A percentile compares a stretch with the other conserved stretches of the same genome.
Evolutionary conservation across 176 grass and related monocot species (phyloP).

Genomic region (Metroxylon sagu): DNA sequence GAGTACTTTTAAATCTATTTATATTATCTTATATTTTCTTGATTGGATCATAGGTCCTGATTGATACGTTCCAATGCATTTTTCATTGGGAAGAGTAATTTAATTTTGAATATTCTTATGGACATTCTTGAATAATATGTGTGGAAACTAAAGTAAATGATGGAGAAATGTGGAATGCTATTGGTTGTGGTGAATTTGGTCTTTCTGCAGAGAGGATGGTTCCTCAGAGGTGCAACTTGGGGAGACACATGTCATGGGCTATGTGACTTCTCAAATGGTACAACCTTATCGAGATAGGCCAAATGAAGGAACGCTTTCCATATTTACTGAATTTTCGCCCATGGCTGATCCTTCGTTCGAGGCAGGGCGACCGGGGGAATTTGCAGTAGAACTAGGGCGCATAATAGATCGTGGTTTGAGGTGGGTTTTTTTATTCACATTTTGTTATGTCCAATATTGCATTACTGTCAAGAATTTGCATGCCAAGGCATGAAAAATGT

Average conservation of each 20-base stretch:
- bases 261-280: conserved; percentile 70
- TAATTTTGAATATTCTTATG: too few relatives aligned
- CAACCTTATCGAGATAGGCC: conserved; percentile 85
- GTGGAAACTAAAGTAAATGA: too few relatives aligned
- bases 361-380: conserved; percentile 65
- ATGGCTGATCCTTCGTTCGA: conserved; percentile 96
- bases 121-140: too few relatives aligned
- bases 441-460: too few relatives aligned
- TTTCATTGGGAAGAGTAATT: too few relatives aligned
- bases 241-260: conserved; percentile 82
- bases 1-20: too few relatives aligned
- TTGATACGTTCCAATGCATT: background rate
- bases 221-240: conserved; percentile 77
- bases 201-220: conserved; percentile 59
- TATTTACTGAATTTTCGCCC: conserved; percentile 95
- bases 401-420: conserved; percentile 85
- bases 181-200: background rate
- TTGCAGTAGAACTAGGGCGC: conserved; percentile 75
- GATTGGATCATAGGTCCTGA: background rate
- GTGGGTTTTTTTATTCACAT: conserved; percentile 15
- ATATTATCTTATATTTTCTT: background rate
- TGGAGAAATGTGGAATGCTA: too few relatives aligned
- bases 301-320: conserved; percentile 71
- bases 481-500: too few relatives aligned
- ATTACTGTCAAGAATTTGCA: too few relatives aligned